Evolutionary conservation across 108 stramenopile genomes (phyloP).

Genomic region (Pseudonitzschia multiseries): DNA sequence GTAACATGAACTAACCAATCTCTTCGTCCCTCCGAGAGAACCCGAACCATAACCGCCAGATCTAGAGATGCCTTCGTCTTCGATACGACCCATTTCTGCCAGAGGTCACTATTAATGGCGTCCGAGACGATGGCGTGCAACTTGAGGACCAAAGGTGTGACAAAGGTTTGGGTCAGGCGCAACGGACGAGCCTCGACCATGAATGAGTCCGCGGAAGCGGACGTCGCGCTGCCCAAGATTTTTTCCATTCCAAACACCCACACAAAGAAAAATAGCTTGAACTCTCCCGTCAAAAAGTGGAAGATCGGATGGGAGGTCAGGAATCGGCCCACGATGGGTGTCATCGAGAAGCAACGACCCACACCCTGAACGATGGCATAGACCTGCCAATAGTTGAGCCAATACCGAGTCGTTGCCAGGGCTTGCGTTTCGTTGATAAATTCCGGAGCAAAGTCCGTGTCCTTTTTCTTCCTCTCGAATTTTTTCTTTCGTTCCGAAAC

Average conservation of each 20-base stretch:
- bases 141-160: slow-evolving; percentile 17
- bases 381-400: slow-evolving; percentile 73
- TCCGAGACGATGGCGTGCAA: slow-evolving; percentile 27
- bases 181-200: slow-evolving; percentile 33
- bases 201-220: slow-evolving; percentile 14
- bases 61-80: slow-evolving; percentile 35
- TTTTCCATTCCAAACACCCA: slow-evolving; percentile 74
- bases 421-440: not conserved
- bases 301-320: slow-evolving; percentile 27
- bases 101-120: slow-evolving; percentile 23
- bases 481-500: not conserved
- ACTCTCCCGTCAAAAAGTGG: slow-evolving; percentile 31
- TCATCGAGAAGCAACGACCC: slow-evolving; percentile 34
- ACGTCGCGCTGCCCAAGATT: slow-evolving; percentile 28
- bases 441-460: not conserved
- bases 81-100: slow-evolving; percentile 31
- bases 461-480: slow-evolving; percentile 2
- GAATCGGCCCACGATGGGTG: slow-evolving; percentile 54
- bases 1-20: slow-evolving; percentile 55
- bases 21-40: slow-evolving; percentile 51
- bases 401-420: slow-evolving; percentile 30
- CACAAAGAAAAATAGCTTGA: slow-evolving; percentile 66
- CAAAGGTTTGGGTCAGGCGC: slow-evolving; percentile 1
- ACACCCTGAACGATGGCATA: slow-evolving; percentile 53
- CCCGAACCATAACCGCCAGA: slow-evolving; percentile 47